Percentiles rank a stretch among this genome's conserved stretches.
Evolutionary conservation across 495 filamentous ascomycete genomes (phyloP).

Genomic region (Penicillium desertorum): DNA sequence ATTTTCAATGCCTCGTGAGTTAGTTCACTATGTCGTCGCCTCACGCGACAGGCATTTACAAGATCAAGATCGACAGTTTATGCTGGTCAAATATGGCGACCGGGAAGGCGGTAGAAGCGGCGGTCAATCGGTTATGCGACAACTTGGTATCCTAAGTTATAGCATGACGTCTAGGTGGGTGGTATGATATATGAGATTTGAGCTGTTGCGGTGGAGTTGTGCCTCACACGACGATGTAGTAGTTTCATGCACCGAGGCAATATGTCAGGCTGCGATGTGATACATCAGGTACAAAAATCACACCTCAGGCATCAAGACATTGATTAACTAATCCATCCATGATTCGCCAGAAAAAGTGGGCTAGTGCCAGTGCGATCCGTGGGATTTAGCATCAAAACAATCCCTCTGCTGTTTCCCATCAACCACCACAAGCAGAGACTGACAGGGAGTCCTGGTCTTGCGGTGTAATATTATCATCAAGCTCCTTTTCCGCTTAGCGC

Average conservation of each 20-base stretch:
- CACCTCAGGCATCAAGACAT: background rate
- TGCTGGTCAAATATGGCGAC: background rate
- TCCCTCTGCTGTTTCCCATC: conserved; percentile 30
- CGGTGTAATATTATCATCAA: conserved; percentile 6
- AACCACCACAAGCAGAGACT: conserved; percentile 27
- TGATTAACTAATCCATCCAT: conserved; percentile 22
- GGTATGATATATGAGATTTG: background rate
- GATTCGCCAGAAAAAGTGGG: conserved; percentile 30
- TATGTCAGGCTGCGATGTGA: background rate
- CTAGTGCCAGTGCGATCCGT: conserved; percentile 41
- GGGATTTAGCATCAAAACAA: conserved; percentile 49
- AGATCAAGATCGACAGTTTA: conserved; percentile 1
- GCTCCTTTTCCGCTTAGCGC: conserved; percentile 7
- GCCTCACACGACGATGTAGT: background rate
- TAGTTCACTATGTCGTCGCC: background rate
- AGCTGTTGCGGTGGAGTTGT: background rate
- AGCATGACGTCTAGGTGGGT: too few species aligned
- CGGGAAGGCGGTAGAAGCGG: background rate
- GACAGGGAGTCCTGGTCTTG: conserved; percentile 20
- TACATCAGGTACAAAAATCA: too few species aligned
- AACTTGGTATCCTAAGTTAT: background rate
- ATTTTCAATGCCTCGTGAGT: background rate
- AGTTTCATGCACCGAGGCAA: conserved; percentile 10
- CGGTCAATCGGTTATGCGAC: background rate
- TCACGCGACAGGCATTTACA: background rate